Base-by-base conservation (phyloP, 2,329 filamentous ascomycete genomes). In the Colletotrichum salicis region DNA sequence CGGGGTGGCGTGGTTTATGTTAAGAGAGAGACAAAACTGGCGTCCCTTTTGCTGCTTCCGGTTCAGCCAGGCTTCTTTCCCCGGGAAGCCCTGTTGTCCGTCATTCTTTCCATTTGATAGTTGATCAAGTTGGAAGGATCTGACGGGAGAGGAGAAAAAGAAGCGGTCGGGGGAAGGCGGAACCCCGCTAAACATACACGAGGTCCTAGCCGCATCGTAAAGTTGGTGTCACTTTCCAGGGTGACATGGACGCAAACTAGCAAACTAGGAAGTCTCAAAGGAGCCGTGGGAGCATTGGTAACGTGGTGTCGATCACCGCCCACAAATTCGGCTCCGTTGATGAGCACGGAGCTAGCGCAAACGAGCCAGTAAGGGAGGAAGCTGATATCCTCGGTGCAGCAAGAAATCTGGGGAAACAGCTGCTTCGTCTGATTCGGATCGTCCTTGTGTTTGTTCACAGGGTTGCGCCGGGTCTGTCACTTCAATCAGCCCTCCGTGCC, bases 341-440 rank as follows among this genome's bases (percentile, higher is more conserved):
- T 67, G 48, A 24, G 15, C 22, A 51, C n/a, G 29, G 15, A 29
- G 62, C 54, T 41, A 45, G 56, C 15, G 51, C 45, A 48, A 48
- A 62, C 12, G 37, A 22, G 24, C 63, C 56, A 70, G 64, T 70
- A 12, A 70, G 64, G 51, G 31, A 67, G 37, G 48, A 29, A n/a
- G 13, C n/a, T 51, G 27, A 24, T 13, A 11, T 24, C 24, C n/a
- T 64, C 19, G 59, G 59, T 51, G 35, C 12, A 51, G 59, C 8
- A 19, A 31, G 33, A 62, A 70, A 51, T 67, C 56, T 67, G 67
- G 67, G 64, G 67, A 70, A 67, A 35, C 35, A 41, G 37, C 51
- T 41, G 27, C 55, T 13, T 56, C 61, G 57, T 67, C 64, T 67
- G 67, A 61, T 70, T 62, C 48, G 37, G 37, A 70, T 70, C 68